Conservation (phyloP, 768 basidiomycete species). For the Suillus subaureus region DNA sequence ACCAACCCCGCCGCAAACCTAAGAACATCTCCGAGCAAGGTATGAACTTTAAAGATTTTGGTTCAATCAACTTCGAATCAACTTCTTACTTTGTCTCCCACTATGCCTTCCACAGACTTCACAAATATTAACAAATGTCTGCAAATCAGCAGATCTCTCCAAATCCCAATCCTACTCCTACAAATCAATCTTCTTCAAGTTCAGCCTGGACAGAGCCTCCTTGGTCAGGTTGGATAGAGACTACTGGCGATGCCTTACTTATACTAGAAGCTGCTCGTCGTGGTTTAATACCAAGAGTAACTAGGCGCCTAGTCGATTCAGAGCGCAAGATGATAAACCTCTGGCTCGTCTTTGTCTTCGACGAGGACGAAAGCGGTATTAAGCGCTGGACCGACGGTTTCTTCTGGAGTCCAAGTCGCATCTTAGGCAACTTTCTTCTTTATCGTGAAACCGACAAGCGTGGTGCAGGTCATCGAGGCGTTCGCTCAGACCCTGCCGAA, state of each 20-base stretch:
- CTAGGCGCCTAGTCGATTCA: slow-evolving; percentile 87
- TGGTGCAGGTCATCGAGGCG: slow-evolving; percentile 61
- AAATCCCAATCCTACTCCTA: slow-evolving; percentile 19
- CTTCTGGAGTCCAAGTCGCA: slow-evolving; percentile 92
- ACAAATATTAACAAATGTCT: slow-evolving; percentile 30
- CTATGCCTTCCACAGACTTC: slow-evolving; percentile 17
- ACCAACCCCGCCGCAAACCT: slow-evolving; percentile 61
- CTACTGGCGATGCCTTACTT: slow-evolving; percentile 93
- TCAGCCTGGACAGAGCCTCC: slow-evolving; percentile 84
- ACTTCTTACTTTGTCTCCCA: slow-evolving; percentile 16
- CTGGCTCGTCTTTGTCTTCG: slow-evolving; percentile 97
- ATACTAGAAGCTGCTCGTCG: slow-evolving; percentile 92
- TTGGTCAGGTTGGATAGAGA: slow-evolving; percentile 94
- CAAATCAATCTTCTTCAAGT: slow-evolving; percentile 37
- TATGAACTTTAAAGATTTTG: slow-evolving; percentile 47
- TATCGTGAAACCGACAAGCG: slow-evolving; percentile 94
- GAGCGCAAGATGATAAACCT: slow-evolving; percentile 93
- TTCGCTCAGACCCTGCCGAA: slow-evolving; percentile 44
- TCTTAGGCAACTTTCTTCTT: slow-evolving; percentile 92
- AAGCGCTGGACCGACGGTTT: slow-evolving; percentile 99
- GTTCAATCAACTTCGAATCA: slow-evolving; percentile 43
- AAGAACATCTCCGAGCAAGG: slow-evolving; percentile 46
- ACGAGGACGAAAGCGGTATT: slow-evolving; percentile 96
- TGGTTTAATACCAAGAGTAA: slow-evolving; percentile 90
- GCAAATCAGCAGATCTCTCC: slow-evolving; percentile 33